phyloP scores from a whole-genome alignment of 176 grass and related monocot genomes.

The Triticum aestivum region IWGSC_CS_RefSeq_v2.1 NC_057814.1:604921509-604922008 shows the following conservation, averaged over 20 bases:
- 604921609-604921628: neutral
- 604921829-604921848: neutral
- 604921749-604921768: neutral
- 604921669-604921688: neutral
- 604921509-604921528: neutral
- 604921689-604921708: neutral
- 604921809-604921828: neutral
- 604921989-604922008: no score
- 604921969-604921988: no score
- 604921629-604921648: neutral
- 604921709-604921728: neutral
- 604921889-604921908: neutral
- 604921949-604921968: no score
- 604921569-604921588: neutral
- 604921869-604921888: neutral
- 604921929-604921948: no score
- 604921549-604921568: neutral
- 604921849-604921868: neutral
- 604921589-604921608: neutral
- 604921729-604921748: neutral
- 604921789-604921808: neutral
- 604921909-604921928: no score
- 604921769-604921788: neutral
- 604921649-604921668: neutral
- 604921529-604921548: neutral